A percentile compares a stretch with the other conserved stretches of the same genome.
Evolutionary conservation across 495 filamentous ascomycete species (phyloP).

Genomic region (Penicillium canariense): DNA sequence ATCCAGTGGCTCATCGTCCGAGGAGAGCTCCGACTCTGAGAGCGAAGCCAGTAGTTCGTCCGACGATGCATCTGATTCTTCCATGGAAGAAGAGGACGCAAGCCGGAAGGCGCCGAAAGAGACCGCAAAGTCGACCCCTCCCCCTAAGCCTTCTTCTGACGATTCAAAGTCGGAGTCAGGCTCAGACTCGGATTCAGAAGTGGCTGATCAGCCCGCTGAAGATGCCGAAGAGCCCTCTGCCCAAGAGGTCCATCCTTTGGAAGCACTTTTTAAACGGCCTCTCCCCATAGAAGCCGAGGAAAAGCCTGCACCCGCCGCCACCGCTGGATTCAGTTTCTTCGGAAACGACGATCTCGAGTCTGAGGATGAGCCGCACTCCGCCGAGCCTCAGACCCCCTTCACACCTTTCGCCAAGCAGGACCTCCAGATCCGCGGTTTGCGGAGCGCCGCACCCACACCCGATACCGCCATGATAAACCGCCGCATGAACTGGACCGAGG

Average conservation of each 20-base stretch:
- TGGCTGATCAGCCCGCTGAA: constrained; percentile 6
- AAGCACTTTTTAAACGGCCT: constrained; percentile 82
- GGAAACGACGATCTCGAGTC: constrained; percentile 54
- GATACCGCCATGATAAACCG: constrained; percentile 75
- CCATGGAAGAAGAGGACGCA: constrained; percentile 16
- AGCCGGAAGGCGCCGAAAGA: constrained; percentile 15
- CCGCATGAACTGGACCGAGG: constrained; percentile 33
- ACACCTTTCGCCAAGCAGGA: constrained; percentile 79
- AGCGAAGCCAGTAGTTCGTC: constrained; percentile 24
- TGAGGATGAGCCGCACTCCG: constrained; percentile 36
- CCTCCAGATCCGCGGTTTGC: constrained; percentile 64
- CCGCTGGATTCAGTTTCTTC: constrained; percentile 62
- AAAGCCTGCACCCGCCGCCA: constrained; percentile 41
- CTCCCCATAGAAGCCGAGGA: constrained; percentile 35
- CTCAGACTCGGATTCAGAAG: constrained; percentile 13
- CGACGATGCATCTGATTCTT: constrained; percentile 24
- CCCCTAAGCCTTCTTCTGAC: constrained; percentile 1
- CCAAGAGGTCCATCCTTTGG: constrained; percentile 74
- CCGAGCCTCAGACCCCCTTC: constrained; percentile 74
- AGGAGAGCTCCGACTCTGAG: constrained; percentile 31
- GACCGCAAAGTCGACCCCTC: neutral
- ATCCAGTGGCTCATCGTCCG: constrained; percentile 43
- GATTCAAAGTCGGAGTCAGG: constrained; percentile 3
- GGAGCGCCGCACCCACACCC: constrained; percentile 90
- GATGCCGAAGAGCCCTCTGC: constrained; percentile 17